phyloP scores from a whole-genome alignment of 345 rosid species.

The Salix brachista region DNA sequence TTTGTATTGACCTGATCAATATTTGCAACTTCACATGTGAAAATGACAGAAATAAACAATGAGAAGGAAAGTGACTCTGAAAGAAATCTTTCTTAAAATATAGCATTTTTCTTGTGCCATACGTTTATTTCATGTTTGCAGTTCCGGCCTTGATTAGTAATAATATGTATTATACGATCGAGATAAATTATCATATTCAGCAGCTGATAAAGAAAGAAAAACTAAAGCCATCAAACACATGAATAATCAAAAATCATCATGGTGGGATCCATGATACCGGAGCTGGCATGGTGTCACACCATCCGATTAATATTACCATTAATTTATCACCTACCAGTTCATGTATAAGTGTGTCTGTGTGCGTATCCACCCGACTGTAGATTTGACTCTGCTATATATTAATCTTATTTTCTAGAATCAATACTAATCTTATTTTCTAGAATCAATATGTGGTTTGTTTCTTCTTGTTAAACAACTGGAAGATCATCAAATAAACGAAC shows the following conservation, averaged over 20 bases:
- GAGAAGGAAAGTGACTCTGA: not conserved
- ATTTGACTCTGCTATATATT: slow-evolving; percentile 1
- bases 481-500: not conserved
- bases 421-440: not conserved
- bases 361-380: not conserved
- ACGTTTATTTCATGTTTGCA: not conserved
- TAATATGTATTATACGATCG: not conserved
- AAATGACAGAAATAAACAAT: not conserved
- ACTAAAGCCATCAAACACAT: not conserved
- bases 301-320: not conserved
- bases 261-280: not conserved
- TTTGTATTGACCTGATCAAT: slow-evolving; percentile 1
- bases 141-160: not conserved
- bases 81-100: not conserved
- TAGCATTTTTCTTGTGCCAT: not conserved
- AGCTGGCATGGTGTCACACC: slow-evolving; percentile 10
- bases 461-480: not conserved
- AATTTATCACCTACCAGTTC: not conserved
- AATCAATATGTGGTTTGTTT: not conserved
- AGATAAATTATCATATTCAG: not conserved
- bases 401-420: too few species aligned
- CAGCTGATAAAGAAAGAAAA: not conserved
- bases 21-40: not conserved
- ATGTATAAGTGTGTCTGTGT: not conserved
- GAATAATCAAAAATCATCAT: not conserved